phyloP scores from a whole-genome alignment of 352 stramenopile species.

The Vaucheria bursata region DNA sequence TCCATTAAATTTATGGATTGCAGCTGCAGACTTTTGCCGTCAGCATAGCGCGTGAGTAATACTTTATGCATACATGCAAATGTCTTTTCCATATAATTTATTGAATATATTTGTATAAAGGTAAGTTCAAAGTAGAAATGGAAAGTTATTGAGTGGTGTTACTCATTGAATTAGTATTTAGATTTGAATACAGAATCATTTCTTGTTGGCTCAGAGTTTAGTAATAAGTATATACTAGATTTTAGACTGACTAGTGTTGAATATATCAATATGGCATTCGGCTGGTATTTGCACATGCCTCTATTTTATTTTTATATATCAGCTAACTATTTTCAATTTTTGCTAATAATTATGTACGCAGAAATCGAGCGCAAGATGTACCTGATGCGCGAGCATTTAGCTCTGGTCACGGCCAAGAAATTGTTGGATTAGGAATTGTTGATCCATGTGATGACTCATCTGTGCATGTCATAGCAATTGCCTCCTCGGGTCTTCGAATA shows the following conservation, averaged over 20 bases:
- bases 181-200: no score
- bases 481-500: slow-evolving; percentile 70
- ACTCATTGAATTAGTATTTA: no score
- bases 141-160: no score
- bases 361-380: neutral
- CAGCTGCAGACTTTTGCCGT: neutral
- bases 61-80: no score
- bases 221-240: no score
- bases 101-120: no score
- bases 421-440: slow-evolving; percentile 23
- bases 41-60: slow-evolving; percentile 1
- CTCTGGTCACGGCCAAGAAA: slow-evolving; percentile 2
- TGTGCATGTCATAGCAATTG: slow-evolving; percentile 68
- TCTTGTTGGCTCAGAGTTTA: no score
- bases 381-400: neutral
- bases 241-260: no score
- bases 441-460: slow-evolving; percentile 39
- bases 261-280: neutral
- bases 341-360: no score
- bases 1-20: neutral
- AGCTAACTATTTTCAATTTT: no score
- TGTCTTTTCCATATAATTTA: no score
- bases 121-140: no score
- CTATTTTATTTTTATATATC: slow-evolving; percentile 14
- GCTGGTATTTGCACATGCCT: neutral